Base-by-base conservation (phyloP, 306 rosid genomes). In the Rosa chinensis region DNA sequence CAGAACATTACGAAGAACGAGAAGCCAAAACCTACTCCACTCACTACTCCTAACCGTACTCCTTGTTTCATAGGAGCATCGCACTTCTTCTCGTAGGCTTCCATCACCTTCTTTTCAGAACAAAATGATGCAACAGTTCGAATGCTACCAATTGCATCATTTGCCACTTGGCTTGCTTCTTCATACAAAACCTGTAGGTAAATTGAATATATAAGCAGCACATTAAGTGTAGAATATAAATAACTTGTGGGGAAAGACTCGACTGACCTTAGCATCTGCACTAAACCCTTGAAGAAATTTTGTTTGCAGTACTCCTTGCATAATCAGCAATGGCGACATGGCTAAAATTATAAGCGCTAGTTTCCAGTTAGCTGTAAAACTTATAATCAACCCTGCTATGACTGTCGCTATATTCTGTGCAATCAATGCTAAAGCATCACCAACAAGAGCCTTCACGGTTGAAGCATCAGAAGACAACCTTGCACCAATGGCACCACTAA, bases 151-250 rank as follows among this genome's bases (percentile, higher is more conserved):
- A 95, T 97, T 1, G 99, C 99, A 72, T 95, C 99, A 72, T 82
- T 95, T 73, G 98, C 99, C 58, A 95, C 94, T 62, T 95, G 97
- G 77, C 99, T 91, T 16, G 99, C 98, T 79, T 95, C 97, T 88
- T 95, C 99, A 83, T 92, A 95, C 95, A 85, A 87, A 56, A 81
- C 79, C 97, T 94, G 72, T 64, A 80, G 13, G 67, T n/a, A 16
- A 77, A 20, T 63, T 52, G 42, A 39, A 52, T 50, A 66, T 23
- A 42, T 70, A 40, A 43, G 35, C 42, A 42, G 43, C 40, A 18
- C 3, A 11, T 52, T 37, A 5, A 74, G 1, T 56, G 42, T 62
- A 52, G 53, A 8, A 48, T 17, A 20, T 23, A 49, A 68, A 25
- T 32, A 74, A 69, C 52, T 55, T 2, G 8, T 35, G 39, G 18